Evolutionary conservation across 2,329 filamentous ascomycete species (phyloP).

Genomic region (Achaetomium macrosporum): DNA sequence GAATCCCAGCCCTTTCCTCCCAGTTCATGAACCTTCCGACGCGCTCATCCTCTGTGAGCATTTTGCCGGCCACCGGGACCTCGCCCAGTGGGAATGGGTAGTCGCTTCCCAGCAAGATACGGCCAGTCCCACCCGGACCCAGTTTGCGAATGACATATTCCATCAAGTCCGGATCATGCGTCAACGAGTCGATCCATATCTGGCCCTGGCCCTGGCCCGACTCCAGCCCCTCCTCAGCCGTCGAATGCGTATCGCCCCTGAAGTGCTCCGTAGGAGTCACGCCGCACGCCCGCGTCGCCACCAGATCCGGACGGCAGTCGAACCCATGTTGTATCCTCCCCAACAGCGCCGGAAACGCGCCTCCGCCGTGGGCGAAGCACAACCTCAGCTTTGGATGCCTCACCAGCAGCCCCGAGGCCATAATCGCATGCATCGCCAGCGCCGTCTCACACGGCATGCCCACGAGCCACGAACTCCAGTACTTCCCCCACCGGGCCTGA

Average conservation of each 20-base stretch:
- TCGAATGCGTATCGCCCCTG: not conserved
- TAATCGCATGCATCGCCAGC: conserved; percentile 30
- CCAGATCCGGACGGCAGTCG: conserved; percentile 32
- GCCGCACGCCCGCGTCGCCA: conserved; percentile 28
- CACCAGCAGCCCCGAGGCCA: conserved; percentile 28
- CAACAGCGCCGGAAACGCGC: conserved; percentile 32
- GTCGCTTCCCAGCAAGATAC: conserved; percentile 32
- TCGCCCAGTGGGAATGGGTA: conserved; percentile 34
- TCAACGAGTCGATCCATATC: conserved; percentile 32
- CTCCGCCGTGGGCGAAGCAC: conserved; percentile 33
- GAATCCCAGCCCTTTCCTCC: conserved; percentile 29
- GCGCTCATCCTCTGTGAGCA: conserved; percentile 27
- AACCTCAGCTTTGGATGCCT: conserved; percentile 28
- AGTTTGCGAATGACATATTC: conserved; percentile 32
- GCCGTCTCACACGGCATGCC: conserved; percentile 35
- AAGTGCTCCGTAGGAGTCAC: conserved; percentile 29
- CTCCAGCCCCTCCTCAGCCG: not conserved
- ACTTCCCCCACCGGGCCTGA: conserved; percentile 27
- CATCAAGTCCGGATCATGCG: conserved; percentile 32
- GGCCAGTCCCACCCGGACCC: conserved; percentile 22
- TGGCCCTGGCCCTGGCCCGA: conserved; percentile 20
- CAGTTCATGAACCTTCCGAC: conserved; percentile 28
- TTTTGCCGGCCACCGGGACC: conserved; percentile 31
- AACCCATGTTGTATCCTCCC: conserved; percentile 33
- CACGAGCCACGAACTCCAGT: conserved; percentile 32